Percentiles rank a stretch among this genome's conserved stretches.
Evolutionary conservation across 768 basidiomycete species (phyloP).

Genomic region (Suillus subalutaceus): DNA sequence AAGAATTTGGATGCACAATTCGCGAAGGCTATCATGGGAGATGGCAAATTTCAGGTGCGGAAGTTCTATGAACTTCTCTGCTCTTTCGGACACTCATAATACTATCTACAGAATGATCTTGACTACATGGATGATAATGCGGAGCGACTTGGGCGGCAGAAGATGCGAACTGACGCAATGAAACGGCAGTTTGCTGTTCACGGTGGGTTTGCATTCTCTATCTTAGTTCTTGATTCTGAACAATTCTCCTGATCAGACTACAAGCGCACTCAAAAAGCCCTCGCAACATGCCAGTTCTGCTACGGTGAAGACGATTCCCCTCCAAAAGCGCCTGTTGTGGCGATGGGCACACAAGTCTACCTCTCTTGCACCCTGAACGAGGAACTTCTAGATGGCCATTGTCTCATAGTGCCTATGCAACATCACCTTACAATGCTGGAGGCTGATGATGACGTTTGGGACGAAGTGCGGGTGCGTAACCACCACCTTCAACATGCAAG

Average conservation of each 20-base stretch:
- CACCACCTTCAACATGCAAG: neutral
- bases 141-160: constrained; percentile 87
- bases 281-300: constrained; percentile 86
- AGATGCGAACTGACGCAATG: constrained; percentile 96
- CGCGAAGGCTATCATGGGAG: constrained; percentile 84
- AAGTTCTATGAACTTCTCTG: neutral
- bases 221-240: constrained; percentile 6
- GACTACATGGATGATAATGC: constrained; percentile 99
- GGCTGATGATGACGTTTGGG: constrained; percentile 97
- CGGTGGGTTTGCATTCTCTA: constrained; percentile 48
- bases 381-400: constrained; percentile 91
- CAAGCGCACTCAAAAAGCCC: constrained; percentile 88
- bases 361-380: constrained; percentile 88
- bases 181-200: constrained; percentile 97
- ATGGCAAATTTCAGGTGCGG: constrained; percentile 82
- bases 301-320: constrained; percentile 90
- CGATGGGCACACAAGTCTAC: constrained; percentile 89
- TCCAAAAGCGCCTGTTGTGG: constrained; percentile 86
- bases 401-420: constrained; percentile 93
- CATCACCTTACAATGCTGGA: constrained; percentile 92
- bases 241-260: constrained; percentile 65
- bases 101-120: constrained; percentile 63
- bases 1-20: constrained; percentile 91
- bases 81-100: neutral
- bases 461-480: constrained; percentile 83